Percentiles rank a stretch among this genome's conserved stretches.
These are phyloP conservation scores for Cephalotrichum gorgonifer DNA, from an alignment of 2,329 filamentous ascomycete genomes.

Conservation along the genomic window DNA sequence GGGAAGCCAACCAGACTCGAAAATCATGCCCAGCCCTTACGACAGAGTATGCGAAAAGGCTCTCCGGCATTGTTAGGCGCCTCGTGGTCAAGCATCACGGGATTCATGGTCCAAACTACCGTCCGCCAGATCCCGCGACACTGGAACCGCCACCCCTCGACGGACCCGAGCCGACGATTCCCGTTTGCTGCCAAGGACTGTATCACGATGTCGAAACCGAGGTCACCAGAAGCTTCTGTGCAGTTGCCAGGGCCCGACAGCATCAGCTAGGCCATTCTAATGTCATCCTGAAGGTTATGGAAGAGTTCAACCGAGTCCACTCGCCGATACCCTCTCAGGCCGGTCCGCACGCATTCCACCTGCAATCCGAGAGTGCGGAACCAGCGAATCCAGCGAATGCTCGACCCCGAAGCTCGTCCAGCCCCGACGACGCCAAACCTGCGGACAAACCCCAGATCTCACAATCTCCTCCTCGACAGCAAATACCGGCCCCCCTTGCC, in stretches of 20 bases:
- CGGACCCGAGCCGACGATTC: constrained; percentile 15
- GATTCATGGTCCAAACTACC: constrained; percentile 22
- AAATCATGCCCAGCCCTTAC: constrained; percentile 10
- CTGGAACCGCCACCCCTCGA: neutral
- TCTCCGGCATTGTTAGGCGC: constrained; percentile 27
- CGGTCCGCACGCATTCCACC: neutral
- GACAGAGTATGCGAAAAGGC: constrained; percentile 23
- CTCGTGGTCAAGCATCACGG: constrained; percentile 35
- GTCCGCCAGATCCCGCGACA: neutral
- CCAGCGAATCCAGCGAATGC: neutral
- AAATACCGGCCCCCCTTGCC: neutral
- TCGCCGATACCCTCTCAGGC: neutral
- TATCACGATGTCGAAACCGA: constrained; percentile 32
- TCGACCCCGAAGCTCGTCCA: neutral
- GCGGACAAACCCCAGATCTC: neutral
- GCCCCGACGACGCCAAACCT: neutral
- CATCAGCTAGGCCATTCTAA: constrained; percentile 28
- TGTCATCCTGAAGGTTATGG: constrained; percentile 35
- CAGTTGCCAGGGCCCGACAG: constrained; percentile 30
- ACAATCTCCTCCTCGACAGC: neutral
- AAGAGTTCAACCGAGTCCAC: neutral
- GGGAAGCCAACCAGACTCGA: neutral
- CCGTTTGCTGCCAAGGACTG: constrained; percentile 39
- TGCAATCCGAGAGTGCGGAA: neutral
- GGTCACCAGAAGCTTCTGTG: constrained; percentile 38